Conservation (phyloP, 2,329 filamentous ascomycete species). For the Xylaria sp. region DNA sequence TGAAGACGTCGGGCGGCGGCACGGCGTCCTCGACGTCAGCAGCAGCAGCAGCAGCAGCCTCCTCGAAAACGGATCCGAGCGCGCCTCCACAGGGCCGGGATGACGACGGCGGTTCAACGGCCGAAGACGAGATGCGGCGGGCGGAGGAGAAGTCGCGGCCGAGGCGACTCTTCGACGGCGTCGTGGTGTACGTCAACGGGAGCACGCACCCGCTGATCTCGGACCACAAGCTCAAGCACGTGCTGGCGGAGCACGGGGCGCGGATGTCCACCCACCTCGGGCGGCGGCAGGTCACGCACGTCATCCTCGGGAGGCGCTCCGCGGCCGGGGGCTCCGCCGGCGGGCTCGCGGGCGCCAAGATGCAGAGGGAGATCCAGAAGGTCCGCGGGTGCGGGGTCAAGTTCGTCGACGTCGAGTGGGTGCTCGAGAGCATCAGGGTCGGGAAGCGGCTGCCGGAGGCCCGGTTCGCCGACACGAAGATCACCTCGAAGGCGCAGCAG, state of each 20-base stretch:
- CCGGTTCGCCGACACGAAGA: slow-evolving; percentile 65
- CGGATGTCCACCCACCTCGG: slow-evolving; percentile 70
- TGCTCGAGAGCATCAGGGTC: slow-evolving; percentile 79
- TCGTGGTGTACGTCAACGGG: slow-evolving; percentile 85
- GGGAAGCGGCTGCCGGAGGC: slow-evolving; percentile 76
- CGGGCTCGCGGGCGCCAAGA: slow-evolving; percentile 74
- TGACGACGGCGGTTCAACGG: slow-evolving; percentile 30
- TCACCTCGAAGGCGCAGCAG: slow-evolving; percentile 63
- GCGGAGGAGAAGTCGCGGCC: slow-evolving; percentile 51
- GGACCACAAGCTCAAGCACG: slow-evolving; percentile 81
- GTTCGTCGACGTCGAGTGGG: slow-evolving; percentile 83
- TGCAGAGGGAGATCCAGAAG: slow-evolving; percentile 76
- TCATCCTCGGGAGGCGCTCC: slow-evolving; percentile 71
- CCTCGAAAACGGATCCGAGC: slow-evolving; percentile 2
- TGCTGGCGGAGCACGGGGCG: slow-evolving; percentile 76
- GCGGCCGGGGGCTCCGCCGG: slow-evolving; percentile 64
- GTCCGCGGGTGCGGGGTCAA: slow-evolving; percentile 71
- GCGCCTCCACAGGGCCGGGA: slow-evolving; percentile 5
- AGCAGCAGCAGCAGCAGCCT: too few species aligned
- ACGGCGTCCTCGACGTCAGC: slow-evolving; percentile 21
- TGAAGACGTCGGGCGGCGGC: slow-evolving; percentile 40
- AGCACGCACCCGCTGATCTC: slow-evolving; percentile 80
- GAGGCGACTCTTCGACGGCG: slow-evolving; percentile 65
- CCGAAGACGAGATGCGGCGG: slow-evolving; percentile 42
- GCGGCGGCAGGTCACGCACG: slow-evolving; percentile 78